Percentiles rank a stretch among this genome's conserved stretches.
Conservation (phyloP, 371 early-diverging fungal species). For the Mortierella sp. region DNA sequence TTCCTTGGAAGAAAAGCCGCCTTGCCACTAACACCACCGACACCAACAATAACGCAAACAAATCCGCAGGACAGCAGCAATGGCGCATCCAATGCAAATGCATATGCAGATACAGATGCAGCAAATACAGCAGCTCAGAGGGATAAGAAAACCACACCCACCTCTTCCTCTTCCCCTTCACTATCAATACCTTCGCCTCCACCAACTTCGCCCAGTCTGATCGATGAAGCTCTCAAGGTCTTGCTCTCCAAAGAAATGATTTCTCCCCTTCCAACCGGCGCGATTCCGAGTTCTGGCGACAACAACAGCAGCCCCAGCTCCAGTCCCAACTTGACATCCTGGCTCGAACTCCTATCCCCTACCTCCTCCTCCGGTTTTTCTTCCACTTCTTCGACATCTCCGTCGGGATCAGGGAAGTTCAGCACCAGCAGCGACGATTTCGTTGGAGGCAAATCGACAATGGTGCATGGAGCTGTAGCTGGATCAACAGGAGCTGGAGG, state of each 20-base stretch:
- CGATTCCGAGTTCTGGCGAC: background rate
- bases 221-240: background rate
- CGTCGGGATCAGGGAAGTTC: background rate
- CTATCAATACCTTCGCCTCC: background rate
- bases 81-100: background rate
- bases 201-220: background rate
- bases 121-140: background rate
- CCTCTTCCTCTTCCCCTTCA: background rate
- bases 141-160: background rate
- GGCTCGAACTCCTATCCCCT: background rate
- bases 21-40: background rate
- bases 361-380: background rate
- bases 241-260: background rate
- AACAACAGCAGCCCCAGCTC: background rate
- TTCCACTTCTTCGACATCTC: background rate
- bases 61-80: background rate
- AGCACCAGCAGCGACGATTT: background rate
- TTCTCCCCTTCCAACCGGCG: background rate
- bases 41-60: background rate
- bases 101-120: background rate
- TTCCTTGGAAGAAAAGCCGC: background rate
- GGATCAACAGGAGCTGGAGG: background rate
- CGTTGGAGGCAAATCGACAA: background rate
- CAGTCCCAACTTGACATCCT: background rate
- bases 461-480: background rate